phyloP scores from a whole-genome alignment of 1,284 basidiomycete species.

The Austroboletus olivaceoglutinosus region DNA sequence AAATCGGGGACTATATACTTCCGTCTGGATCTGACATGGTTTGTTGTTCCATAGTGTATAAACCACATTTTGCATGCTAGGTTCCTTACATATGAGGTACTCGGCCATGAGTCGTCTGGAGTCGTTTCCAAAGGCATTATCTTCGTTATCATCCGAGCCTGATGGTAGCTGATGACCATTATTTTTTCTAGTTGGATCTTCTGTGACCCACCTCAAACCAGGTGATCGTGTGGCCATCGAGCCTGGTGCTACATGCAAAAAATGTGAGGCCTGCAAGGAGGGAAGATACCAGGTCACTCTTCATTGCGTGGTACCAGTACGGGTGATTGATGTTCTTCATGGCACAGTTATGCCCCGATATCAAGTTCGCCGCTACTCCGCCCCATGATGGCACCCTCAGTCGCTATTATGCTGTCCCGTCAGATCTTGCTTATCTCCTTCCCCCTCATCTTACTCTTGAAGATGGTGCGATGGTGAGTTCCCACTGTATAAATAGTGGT shows the following conservation, averaged over 20 bases:
- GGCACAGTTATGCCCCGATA: constrained; percentile 69
- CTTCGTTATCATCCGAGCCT: too few species aligned
- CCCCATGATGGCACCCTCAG: constrained; percentile 86
- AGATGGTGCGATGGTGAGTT: constrained; percentile 77
- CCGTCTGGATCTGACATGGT: constrained; percentile 58
- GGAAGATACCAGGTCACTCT: constrained; percentile 73
- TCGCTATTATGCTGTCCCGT: constrained; percentile 77
- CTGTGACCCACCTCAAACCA: constrained; percentile 52
- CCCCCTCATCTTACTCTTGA: constrained; percentile 75
- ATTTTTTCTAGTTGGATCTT: background rate
- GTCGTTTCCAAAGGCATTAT: constrained; percentile 40
- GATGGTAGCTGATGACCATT: too few species aligned
- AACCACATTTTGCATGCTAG: background rate
- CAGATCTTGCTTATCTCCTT: constrained; percentile 71
- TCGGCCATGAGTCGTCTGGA: constrained; percentile 61
- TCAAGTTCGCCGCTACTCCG: constrained; percentile 86
- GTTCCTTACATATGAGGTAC: constrained; percentile 36
- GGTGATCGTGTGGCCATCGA: constrained; percentile 89
- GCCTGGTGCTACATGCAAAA: constrained; percentile 74
- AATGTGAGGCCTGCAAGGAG: constrained; percentile 71
- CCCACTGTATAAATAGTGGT: background rate
- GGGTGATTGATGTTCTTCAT: constrained; percentile 5
- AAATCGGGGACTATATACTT: constrained; percentile 78
- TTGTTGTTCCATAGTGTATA: background rate
- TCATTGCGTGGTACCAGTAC: background rate